Evolutionary conservation across 2,329 filamentous ascomycete genomes (phyloP).

Genomic region (Hypoxylon sp.): DNA sequence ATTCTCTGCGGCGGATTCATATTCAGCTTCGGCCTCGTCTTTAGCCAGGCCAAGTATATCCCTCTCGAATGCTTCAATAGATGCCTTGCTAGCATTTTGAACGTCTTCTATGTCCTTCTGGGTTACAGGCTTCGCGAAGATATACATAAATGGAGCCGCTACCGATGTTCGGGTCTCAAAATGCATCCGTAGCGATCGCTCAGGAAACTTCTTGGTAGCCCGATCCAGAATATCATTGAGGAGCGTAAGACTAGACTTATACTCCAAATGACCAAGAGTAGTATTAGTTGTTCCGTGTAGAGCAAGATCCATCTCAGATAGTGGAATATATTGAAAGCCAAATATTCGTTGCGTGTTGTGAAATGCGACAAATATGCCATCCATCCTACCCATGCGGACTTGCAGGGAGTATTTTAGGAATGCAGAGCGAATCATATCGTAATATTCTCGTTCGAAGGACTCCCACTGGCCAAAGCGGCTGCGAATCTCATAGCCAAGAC

Average conservation of each 20-base stretch:
- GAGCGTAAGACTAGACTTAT: slow-evolving; percentile 82
- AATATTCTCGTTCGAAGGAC: slow-evolving; percentile 96
- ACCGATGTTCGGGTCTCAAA: slow-evolving; percentile 79
- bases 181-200: slow-evolving; percentile 81
- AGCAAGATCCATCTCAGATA: slow-evolving; percentile 89
- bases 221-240: slow-evolving; percentile 84
- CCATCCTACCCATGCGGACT: slow-evolving; percentile 97
- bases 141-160: slow-evolving; percentile 79
- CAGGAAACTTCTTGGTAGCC: slow-evolving; percentile 81
- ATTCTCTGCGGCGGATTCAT: slow-evolving; percentile 38
- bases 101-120: slow-evolving; percentile 79
- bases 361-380: slow-evolving; percentile 96
- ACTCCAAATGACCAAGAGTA: slow-evolving; percentile 84
- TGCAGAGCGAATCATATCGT: slow-evolving; percentile 94
- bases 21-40: slow-evolving; percentile 49
- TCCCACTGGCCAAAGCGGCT: slow-evolving; percentile 82
- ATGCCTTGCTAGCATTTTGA: slow-evolving; percentile 76
- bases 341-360: slow-evolving; percentile 97
- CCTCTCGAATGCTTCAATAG: slow-evolving; percentile 78
- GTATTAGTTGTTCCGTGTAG: slow-evolving; percentile 82
- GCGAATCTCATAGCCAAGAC: slow-evolving; percentile 89
- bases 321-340: slow-evolving; percentile 93
- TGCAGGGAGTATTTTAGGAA: slow-evolving; percentile 98
- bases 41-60: slow-evolving; percentile 68
- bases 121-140: slow-evolving; percentile 89